Evolutionary conservation across 306 rosid genomes (phyloP).

Genomic region (Canavalia gladiata): DNA sequence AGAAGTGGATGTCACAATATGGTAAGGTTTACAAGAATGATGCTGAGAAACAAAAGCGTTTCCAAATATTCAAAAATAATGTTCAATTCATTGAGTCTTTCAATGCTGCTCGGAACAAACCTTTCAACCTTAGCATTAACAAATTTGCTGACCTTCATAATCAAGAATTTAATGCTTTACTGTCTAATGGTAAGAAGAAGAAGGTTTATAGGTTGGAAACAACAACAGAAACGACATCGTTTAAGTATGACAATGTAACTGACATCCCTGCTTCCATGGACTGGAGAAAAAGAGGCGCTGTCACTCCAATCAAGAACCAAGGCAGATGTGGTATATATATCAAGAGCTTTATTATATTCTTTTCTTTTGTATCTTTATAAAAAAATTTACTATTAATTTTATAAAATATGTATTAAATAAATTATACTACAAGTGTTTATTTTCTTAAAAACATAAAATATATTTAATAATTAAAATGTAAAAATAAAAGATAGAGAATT

Average conservation of each 20-base stretch:
- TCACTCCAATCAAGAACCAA: conserved; percentile 49
- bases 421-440: no score
- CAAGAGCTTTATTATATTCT: no score
- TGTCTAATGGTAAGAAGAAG: conserved; percentile 20
- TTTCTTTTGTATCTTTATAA: no score
- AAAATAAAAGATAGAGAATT: no score
- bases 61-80: conserved; percentile 45
- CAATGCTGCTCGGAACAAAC: conserved; percentile 41
- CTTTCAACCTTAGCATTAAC: conserved; percentile 50
- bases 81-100: conserved; percentile 41
- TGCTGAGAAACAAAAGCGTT: conserved; percentile 45
- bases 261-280: conserved; percentile 23
- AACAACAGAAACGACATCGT: not conserved
- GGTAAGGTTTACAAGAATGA: conserved; percentile 27
- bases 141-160: conserved; percentile 37
- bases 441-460: no score
- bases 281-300: conserved; percentile 50
- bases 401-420: no score
- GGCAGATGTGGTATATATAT: conserved; percentile 29
- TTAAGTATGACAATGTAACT: conserved; percentile 35
- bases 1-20: conserved; percentile 43
- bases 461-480: no score
- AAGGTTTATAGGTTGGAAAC: not conserved
- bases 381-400: no score
- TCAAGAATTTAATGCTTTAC: conserved; percentile 42